phyloP scores from a whole-genome alignment of 805 yeast genomes.

The Candida sphagnicola region DNA sequence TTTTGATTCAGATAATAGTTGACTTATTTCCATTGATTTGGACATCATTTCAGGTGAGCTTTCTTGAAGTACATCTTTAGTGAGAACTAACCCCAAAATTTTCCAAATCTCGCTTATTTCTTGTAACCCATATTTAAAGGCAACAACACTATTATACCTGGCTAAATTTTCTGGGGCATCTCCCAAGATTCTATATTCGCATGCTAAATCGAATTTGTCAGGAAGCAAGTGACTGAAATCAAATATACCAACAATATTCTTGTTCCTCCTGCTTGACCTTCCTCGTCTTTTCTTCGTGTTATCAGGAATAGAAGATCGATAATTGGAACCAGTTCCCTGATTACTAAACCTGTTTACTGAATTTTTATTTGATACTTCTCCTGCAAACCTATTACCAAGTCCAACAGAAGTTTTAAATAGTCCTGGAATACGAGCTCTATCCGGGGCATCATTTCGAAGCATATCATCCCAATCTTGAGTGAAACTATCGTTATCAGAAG shows the following conservation, averaged over 20 bases:
- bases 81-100: slow-evolving; percentile 45
- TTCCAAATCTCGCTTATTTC: slow-evolving; percentile 78
- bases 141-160: slow-evolving; percentile 65
- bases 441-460: slow-evolving; percentile 51
- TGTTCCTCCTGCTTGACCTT: slow-evolving; percentile 25
- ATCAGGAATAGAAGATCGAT: slow-evolving; percentile 36
- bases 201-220: slow-evolving; percentile 65
- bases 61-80: slow-evolving; percentile 31
- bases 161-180: slow-evolving; percentile 64
- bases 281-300: slow-evolving; percentile 17
- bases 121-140: slow-evolving; percentile 54
- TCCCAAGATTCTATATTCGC: slow-evolving; percentile 61
- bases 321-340: slow-evolving; percentile 32
- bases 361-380: slow-evolving; percentile 21
- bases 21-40: not conserved
- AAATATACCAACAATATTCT: slow-evolving; percentile 55
- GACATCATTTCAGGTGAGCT: not conserved
- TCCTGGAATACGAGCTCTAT: slow-evolving; percentile 52
- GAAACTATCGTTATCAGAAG: slow-evolving; percentile 53
- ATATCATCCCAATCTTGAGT: slow-evolving; percentile 68
- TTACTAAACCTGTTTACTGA: slow-evolving; percentile 34
- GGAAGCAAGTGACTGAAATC: slow-evolving; percentile 74
- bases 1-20: not conserved
- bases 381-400: slow-evolving; percentile 28
- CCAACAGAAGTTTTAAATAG: slow-evolving; percentile 40